Evolutionary conservation across 2,329 filamentous ascomycete genomes (phyloP).

Genomic region (Alternaria longipes): DNA sequence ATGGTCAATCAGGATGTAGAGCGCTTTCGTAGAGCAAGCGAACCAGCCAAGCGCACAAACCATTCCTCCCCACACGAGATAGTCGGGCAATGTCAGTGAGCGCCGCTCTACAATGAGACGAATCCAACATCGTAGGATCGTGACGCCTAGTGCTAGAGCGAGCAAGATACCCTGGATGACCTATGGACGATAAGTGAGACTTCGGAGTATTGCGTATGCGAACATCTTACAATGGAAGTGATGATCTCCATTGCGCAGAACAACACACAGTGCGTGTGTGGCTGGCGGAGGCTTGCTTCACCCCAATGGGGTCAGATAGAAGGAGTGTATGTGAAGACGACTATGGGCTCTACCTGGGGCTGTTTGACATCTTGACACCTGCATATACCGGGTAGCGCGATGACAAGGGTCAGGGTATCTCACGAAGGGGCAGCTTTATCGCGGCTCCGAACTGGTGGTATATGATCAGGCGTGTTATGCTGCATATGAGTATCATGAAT

Average conservation of each 20-base stretch:
- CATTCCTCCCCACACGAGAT: constrained; percentile 34
- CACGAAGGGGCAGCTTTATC: background rate
- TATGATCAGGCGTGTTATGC: background rate
- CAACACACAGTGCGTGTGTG: background rate
- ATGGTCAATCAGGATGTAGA: constrained; percentile 27
- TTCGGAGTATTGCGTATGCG: background rate
- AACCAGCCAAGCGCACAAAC: constrained; percentile 30
- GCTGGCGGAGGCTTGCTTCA: background rate
- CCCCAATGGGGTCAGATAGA: background rate
- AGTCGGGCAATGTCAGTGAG: constrained; percentile 27
- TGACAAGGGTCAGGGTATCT: background rate
- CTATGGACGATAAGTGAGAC: constrained; percentile 10
- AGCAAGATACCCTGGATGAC: constrained; percentile 27
- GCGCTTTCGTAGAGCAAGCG: constrained; percentile 26
- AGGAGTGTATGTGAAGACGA: background rate
- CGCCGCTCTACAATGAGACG: constrained; percentile 26
- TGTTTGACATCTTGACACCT: constrained; percentile 6
- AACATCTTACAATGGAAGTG: constrained; percentile 9
- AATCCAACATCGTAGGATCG: constrained; percentile 29
- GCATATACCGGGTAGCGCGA: constrained; percentile 1
- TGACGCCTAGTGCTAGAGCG: constrained; percentile 24
- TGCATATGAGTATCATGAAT: constrained; percentile 5
- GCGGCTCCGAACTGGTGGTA: constrained; percentile 3
- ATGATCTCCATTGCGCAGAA: constrained; percentile 8
- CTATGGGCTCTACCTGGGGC: background rate